Evolutionary conservation across 208 protist genomes (phyloP), one percentile per base, ranked within the genome.

Genomic region (Leptomonas seymouri): DNA sequence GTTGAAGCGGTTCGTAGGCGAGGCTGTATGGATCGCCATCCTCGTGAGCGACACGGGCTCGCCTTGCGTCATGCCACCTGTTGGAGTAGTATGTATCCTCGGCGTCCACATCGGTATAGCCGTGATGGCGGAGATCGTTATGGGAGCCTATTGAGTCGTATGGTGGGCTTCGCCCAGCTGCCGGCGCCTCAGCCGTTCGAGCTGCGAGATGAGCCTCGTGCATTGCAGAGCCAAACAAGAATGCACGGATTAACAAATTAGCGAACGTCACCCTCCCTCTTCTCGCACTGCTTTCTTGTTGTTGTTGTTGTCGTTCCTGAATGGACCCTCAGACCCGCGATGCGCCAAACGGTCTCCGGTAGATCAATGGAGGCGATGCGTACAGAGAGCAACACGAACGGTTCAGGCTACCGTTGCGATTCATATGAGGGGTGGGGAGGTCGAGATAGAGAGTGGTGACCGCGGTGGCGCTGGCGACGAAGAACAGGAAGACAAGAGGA

Each of bases 51-150:
- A 55, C 36, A 18, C 45, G 16, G n/a, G 30, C 23, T 14, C 41
- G 46, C 12, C 20, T 44, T 30, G 25, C 59, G 5, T 41, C 20
- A 3, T 31, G 59, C 3, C 16, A 5, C 23, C 31, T 31, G n/a
- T 25, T 27, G 2, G 30, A n/a, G 27, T 64, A 36, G 30, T 65
- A 55, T 14, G 3, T 20, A 30, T 44, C 20, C 5, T 65, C 59
- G 1, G 31, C 59, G 20, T 65, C 59, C 11, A 65, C 25, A 20
- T 65, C 59, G 31, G 59, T 30, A 30, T 65, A 65, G 46, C 59
- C 55, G 55, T n/a, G 45, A 27, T 65, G 59, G 16, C 21, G 11
- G 51, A 21, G 30, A 28, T 57, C 2, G 51, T 39, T 39, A 28
- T 23, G 7, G 49, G 14, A 3, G 44, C 18, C 6, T n/a, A 16